These are phyloP conservation scores for Annulohypoxylon maeteangense DNA, from an alignment of 495 filamentous ascomycete species.

Conservation along the genomic window DNA sequence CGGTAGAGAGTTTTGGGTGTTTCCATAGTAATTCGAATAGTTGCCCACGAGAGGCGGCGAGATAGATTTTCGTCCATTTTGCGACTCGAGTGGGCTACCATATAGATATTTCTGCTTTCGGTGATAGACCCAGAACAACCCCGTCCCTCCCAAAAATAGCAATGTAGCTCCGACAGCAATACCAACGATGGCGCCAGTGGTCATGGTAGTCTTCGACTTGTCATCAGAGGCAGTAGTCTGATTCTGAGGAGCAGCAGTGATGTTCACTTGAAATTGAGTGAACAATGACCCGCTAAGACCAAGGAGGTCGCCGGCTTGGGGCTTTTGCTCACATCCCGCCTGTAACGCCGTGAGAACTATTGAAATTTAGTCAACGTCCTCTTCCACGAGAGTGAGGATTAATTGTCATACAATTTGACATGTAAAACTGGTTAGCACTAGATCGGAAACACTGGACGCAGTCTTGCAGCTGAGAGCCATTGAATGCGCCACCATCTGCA, in stretches of 20 bases:
- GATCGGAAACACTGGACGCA: slow-evolving; percentile 47
- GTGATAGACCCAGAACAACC: slow-evolving; percentile 56
- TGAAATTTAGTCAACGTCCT: slow-evolving; percentile 8
- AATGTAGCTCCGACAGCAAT: slow-evolving; percentile 54
- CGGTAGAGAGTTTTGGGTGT: slow-evolving; percentile 2
- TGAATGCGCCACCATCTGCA: slow-evolving; percentile 37
- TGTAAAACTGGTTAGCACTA: slow-evolving; percentile 40
- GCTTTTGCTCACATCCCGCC: slow-evolving; percentile 56
- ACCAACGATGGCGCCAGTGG: slow-evolving; percentile 58
- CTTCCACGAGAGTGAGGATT: not conserved
- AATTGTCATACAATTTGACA: slow-evolving; percentile 48
- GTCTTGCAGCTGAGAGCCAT: slow-evolving; percentile 24
- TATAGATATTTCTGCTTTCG: slow-evolving; percentile 50
- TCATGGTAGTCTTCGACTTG: slow-evolving; percentile 40
- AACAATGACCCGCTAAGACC: slow-evolving; percentile 52
- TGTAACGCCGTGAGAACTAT: slow-evolving; percentile 53
- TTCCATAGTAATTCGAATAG: slow-evolving; percentile 21
- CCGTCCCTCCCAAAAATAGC: slow-evolving; percentile 51
- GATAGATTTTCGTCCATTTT: slow-evolving; percentile 33
- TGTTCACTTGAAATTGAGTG: slow-evolving; percentile 45
- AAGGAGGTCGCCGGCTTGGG: slow-evolving; percentile 46
- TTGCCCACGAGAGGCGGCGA: slow-evolving; percentile 27
- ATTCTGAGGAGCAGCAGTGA: slow-evolving; percentile 45
- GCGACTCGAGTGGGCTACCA: slow-evolving; percentile 16
- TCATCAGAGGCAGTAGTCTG: slow-evolving; percentile 22